Evolutionary conservation across 306 rosid species (phyloP), one percentile per base, ranked within the genome.

Genomic region (Prunus padus): DNA sequence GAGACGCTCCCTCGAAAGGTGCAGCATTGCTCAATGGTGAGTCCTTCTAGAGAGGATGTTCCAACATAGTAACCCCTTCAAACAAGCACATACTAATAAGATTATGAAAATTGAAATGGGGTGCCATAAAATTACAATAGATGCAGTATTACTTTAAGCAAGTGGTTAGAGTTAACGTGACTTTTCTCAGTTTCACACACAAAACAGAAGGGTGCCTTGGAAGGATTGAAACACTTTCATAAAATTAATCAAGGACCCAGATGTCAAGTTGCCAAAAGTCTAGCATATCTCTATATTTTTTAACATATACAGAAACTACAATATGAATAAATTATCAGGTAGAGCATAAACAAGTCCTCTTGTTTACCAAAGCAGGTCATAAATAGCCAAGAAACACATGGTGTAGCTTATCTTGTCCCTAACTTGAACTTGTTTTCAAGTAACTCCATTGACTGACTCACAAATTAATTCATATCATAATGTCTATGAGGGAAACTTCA

Each of bases 1-100:
- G 64, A 22, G 3, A 88, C 3, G 75, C 89, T 89, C 9, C 93
- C 96, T 0, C 90, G 88, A 73, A 89, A 92, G 46, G 73, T 70
- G 70, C 97, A 91, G 51, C 93, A 91, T 51, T 67, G 37, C 0
- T 83, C 82, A 8, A 76, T 1, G 9, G 63, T 22, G 26, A 61
- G 68, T 26, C 69, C 92, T 76, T 89, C 90, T 16, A 40, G 23
- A 18, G 88, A 87, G 0, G 86, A 87, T 70, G 77, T 79, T 60
- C 88, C 90, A 37, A 84, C 75, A 30, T 76, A 79, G 67, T 44
- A 81, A 15, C 66, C 70, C 30, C 88, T 84, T 74, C 57, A 9
- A 10, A 25, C 47, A 61, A 46, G 46, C 12, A 23, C 8, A 44
- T 55, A 57, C 14, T 30, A 18, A 4, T 11, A 44, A 20, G 54